phyloP scores from a whole-genome alignment of 805 yeast genomes.

The Metschnikowia henanensis region DNA sequence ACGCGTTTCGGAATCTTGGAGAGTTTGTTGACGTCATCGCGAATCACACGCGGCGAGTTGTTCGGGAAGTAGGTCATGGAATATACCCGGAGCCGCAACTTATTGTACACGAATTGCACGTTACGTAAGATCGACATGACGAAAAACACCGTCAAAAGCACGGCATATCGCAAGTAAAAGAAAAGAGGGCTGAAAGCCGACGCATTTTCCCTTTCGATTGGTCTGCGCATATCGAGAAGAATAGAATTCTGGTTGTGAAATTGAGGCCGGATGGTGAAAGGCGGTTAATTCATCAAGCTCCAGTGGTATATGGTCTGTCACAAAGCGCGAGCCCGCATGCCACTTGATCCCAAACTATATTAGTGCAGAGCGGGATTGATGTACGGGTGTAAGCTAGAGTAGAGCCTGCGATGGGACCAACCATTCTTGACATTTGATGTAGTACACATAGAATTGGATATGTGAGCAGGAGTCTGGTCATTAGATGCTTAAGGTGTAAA shows the following conservation, averaged over 20 bases:
- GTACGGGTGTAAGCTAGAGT: neutral
- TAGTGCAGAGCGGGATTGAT: too few relatives aligned
- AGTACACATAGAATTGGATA: too few relatives aligned
- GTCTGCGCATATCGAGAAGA: neutral
- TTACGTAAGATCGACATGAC: constrained; percentile 56
- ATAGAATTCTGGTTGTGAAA: neutral
- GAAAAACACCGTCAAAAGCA: constrained; percentile 50
- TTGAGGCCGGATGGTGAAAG: too few relatives aligned
- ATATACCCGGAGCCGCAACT: constrained; percentile 54
- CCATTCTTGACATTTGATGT: too few relatives aligned
- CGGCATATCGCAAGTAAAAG: constrained; percentile 14
- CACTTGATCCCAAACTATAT: neutral
- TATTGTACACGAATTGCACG: constrained; percentile 51
- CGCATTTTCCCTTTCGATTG: neutral
- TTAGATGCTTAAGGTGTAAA: too few relatives aligned
- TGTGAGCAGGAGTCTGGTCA: too few relatives aligned
- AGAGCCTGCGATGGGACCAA: too few relatives aligned
- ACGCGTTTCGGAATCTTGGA: constrained; percentile 76
- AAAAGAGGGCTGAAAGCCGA: constrained; percentile 1
- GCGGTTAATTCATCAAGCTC: neutral
- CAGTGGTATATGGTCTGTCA: neutral
- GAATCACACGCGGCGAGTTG: constrained; percentile 80
- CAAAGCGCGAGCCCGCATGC: neutral
- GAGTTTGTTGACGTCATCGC: constrained; percentile 75
- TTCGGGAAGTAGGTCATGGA: constrained; percentile 62